These are phyloP conservation scores for Nitzschia putrida DNA, from an alignment of 108 stramenopile species.

Conservation along the genomic window DNA sequence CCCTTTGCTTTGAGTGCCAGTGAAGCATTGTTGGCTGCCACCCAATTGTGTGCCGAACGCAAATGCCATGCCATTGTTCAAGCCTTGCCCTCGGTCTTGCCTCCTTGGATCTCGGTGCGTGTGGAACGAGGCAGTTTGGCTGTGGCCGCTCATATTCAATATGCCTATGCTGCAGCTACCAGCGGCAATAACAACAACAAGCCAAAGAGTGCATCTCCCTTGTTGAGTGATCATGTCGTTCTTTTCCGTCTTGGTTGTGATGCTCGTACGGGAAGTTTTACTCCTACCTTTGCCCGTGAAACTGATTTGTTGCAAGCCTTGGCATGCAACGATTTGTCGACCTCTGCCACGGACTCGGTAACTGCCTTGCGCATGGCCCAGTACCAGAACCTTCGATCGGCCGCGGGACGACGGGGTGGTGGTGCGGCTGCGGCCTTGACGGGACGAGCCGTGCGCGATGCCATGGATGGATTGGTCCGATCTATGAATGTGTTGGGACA, in stretches of 20 bases:
- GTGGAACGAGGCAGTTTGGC: constrained; percentile 76
- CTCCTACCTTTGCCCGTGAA: constrained; percentile 64
- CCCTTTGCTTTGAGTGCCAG: constrained; percentile 83
- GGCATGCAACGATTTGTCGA: constrained; percentile 65
- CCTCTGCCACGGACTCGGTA: constrained; percentile 53
- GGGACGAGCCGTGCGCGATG: constrained; percentile 73
- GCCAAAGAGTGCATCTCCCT: not conserved
- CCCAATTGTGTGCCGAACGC: constrained; percentile 76
- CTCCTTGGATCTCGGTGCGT: constrained; percentile 73
- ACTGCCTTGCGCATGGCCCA: constrained; percentile 65
- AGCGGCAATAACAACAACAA: not conserved
- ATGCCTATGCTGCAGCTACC: constrained; percentile 20
- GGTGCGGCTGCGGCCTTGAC: constrained; percentile 44
- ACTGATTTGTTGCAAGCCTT: constrained; percentile 62
- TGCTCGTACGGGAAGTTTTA: constrained; percentile 75
- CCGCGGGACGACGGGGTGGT: not conserved
- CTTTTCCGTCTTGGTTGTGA: constrained; percentile 84
- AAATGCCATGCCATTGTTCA: constrained; percentile 74
- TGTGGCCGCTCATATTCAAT: constrained; percentile 66
- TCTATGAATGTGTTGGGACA: constrained; percentile 84
- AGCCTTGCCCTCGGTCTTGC: constrained; percentile 57
- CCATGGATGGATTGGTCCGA: constrained; percentile 75
- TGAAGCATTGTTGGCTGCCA: constrained; percentile 82
- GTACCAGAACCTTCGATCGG: constrained; percentile 24
- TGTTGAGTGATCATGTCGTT: constrained; percentile 38